Evolutionary conservation across 1,284 basidiomycete genomes (phyloP).

Genomic region (Moesziomyces sp.): DNA sequence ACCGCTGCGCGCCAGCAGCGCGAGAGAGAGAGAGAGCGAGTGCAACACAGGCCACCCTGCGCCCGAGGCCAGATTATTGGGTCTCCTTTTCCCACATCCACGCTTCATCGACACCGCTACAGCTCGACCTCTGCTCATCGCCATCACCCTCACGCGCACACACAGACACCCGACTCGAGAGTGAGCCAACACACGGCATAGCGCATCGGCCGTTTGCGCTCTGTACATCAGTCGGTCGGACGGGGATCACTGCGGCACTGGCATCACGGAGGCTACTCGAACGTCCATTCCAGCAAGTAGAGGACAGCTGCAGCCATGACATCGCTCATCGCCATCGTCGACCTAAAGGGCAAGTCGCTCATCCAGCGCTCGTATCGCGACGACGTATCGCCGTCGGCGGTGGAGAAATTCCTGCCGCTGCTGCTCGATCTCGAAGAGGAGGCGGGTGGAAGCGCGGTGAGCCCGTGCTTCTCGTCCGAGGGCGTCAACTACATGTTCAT

Average conservation of each 20-base stretch:
- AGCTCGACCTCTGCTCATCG: background rate
- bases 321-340: constrained; percentile 84
- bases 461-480: constrained; percentile 85
- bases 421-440: constrained; percentile 98
- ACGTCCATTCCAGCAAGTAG: background rate
- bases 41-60: constrained; percentile 29
- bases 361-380: constrained; percentile 98
- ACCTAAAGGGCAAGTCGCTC: constrained; percentile 97
- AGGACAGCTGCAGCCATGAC: constrained; percentile 53
- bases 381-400: constrained; percentile 86
- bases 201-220: background rate
- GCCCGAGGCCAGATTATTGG: background rate
- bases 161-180: background rate
- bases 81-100: too few relatives aligned
- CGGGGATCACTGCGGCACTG: background rate
- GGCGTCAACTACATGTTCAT: constrained; percentile 96
- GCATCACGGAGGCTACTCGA: background rate
- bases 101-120: background rate
- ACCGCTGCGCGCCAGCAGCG: constrained; percentile 1
- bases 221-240: background rate
- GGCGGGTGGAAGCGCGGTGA: constrained; percentile 77
- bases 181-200: background rate
- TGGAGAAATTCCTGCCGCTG: constrained; percentile 94
- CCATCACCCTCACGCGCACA: background rate
- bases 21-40: background rate